These are phyloP conservation scores for sorghum (Sorghum bicolor) DNA, from an alignment of 176 grass and related monocot species.

Conservation along the genomic window Sorghum_bicolor_NCBIv3 NC_012873.2:133501-134000, in stretches of 20 bases:
- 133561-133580: constrained; percentile 67
- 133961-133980: constrained; percentile 12
- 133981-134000: background rate
- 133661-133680: constrained; percentile 66
- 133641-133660: constrained; percentile 87
- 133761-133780: constrained; percentile 87
- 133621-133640: constrained; percentile 86
- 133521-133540: constrained; percentile 57
- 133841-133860: constrained; percentile 49
- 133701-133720: constrained; percentile 84
- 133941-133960: constrained; percentile 64
- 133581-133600: constrained; percentile 87
- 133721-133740: constrained; percentile 38
- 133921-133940: constrained; percentile 36
- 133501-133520: constrained; percentile 79
- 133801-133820: constrained; percentile 78
- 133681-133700: constrained; percentile 55
- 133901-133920: constrained; percentile 78
- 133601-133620: constrained; percentile 75
- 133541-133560: constrained; percentile 32
- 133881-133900: constrained; percentile 38
- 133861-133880: constrained; percentile 16
- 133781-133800: constrained; percentile 80
- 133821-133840: constrained; percentile 81
- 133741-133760: constrained; percentile 47